Evolutionary conservation across 2,329 filamentous ascomycete species (phyloP), one percentile per base, ranked within the genome.

Genomic region (Didymosphaeria variabile): DNA sequence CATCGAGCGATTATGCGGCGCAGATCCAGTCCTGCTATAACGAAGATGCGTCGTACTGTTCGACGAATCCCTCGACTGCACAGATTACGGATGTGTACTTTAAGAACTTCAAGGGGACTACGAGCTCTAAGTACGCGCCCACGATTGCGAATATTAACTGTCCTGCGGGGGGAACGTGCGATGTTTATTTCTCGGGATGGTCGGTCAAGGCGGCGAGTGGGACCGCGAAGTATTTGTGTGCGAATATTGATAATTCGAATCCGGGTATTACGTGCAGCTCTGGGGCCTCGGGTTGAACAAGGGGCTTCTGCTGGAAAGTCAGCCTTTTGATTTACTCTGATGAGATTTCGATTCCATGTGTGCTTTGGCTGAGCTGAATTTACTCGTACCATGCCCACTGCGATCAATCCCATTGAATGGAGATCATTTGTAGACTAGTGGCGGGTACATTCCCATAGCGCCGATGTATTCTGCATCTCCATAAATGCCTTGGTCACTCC

Each of bases 101-200:
- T 15, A 63, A 57, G 47, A 53, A 56, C 29, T 63, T 63, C 49
- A 52, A 46, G 29, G 60, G 60, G 13, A 50, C 51, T 1, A 57
- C 52, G 10, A 62, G 57, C 32, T 40, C 44, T 1, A 62, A 62
- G 56, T 59, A 62, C 32, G 15, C 36, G 2, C 44, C 51, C 23
- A 55, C 51, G 4, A n/a, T 59, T 12, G 60, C 56, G 29, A 62
- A 62, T 36, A 59, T 62, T 36, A 62, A 60, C 26, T 63, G 60
- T 40, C 60, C 60, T 0, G 26, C 29, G 5, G 53, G 15, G 3
- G 57, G 60, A 7, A 63, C 34, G 42, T 63, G 60, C 38, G 40
- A 59, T 21, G 34, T 63, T 17, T 32, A 59, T 23, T 52, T 63
- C 45, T 50, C 47, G 21, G 55, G 32, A 13, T 57, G 52, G 60